Evolutionary conservation across 768 basidiomycete genomes (phyloP), one percentile per base, ranked within the genome.

Genomic region (Leccinum longicurvipes): DNA sequence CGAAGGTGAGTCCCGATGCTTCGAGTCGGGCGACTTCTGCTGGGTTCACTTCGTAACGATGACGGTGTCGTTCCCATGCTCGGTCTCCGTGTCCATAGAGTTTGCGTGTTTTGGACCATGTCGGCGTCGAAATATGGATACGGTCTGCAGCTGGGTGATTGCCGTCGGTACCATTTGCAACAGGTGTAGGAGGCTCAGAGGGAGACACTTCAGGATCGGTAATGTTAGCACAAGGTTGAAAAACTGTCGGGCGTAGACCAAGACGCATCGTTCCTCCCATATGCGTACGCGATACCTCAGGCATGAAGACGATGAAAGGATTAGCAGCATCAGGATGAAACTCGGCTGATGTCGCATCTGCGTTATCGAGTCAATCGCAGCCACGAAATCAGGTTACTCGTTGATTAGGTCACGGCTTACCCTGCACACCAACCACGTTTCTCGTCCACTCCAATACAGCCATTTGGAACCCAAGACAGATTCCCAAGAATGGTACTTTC

Each of bases 241-340:
- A 98, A 47, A 98, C 82, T 2, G 96, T 99, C 4, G 96, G 93
- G n/a, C 96, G 85, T 41, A 98, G 79, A 23, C 97, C 97, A n/a
- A 98, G 82, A 12, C 97, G 87, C 97, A 99, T 99, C n/a, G 96
- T 99, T 21, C 97, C 97, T 50, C 97, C 97, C 84, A 98, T 93
- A 61, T 98, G 94, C 12, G 95, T 98, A 69, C 88, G 89, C 11
- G 93, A 97, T 63, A 99, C 91, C 71, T 99, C 97, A 17, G 97
- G 97, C 97, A 99, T 99, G 82, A 95, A 98, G 63, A 98, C 80
- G 72, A 98, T 79, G 54, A 94, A 79, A 0, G 89, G 90, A 60
- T 87, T 76, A n/a, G 75, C 70, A 2, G 86, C 76, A 1, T 82
- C 72, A 3, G 81, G 67, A 39, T 79, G 73, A 63, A 98, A 90